These are phyloP conservation scores for Priceomyces castillae DNA, from an alignment of 805 yeast species.

Conservation along the genomic window DNA sequence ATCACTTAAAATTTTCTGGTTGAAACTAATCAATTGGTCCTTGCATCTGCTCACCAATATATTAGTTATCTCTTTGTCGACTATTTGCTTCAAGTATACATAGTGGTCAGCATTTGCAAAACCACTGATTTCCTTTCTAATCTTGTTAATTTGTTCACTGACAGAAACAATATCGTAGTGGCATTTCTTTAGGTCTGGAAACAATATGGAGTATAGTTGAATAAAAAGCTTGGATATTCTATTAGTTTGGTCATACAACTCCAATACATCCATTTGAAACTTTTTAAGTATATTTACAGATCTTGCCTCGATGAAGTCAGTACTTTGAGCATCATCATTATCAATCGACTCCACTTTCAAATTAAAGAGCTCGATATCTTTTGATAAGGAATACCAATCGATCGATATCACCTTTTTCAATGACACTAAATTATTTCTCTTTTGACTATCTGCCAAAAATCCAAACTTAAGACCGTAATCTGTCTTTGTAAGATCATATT, in stretches of 20 bases:
- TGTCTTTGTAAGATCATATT: constrained; percentile 18
- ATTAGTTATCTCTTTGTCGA: constrained; percentile 23
- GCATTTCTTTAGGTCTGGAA: constrained; percentile 16
- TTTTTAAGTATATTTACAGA: constrained; percentile 19
- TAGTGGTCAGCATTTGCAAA: neutral
- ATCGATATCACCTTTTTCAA: constrained; percentile 35
- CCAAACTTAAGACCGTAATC: constrained; percentile 40
- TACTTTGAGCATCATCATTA: constrained; percentile 19
- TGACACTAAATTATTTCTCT: constrained; percentile 26
- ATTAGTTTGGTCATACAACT: constrained; percentile 18
- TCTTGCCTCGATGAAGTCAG: constrained; percentile 21
- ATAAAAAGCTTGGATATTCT: constrained; percentile 16
- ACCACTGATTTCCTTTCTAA: neutral
- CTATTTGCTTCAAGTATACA: constrained; percentile 13
- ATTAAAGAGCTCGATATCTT: constrained; percentile 46
- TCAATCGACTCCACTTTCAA: constrained; percentile 23
- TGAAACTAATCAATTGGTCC: constrained; percentile 6
- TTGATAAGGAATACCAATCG: constrained; percentile 54
- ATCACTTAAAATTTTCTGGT: neutral
- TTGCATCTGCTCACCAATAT: constrained; percentile 22
- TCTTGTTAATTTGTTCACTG: constrained; percentile 6
- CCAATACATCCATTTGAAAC: constrained; percentile 23
- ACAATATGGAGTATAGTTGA: constrained; percentile 12
- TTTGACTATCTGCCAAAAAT: constrained; percentile 38
- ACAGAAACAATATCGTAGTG: constrained; percentile 9